Conservation (phyloP, 2,329 filamentous ascomycete species). For the Penicillium griseofulvum region DNA sequence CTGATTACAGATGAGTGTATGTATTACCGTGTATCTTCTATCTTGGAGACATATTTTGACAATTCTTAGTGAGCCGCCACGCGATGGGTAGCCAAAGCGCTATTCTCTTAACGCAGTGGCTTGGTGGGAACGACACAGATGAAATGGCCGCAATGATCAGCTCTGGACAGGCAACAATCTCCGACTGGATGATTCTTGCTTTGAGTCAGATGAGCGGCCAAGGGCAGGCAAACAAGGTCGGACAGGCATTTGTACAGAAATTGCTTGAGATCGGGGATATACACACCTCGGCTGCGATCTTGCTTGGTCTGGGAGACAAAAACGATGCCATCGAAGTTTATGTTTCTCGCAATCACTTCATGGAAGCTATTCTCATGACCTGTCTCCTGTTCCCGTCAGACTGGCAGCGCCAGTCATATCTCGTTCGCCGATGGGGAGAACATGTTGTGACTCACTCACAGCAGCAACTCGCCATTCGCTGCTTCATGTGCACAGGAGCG, state of each 20-base stretch:
- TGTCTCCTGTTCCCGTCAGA: constrained; percentile 79
- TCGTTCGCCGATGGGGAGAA: constrained; percentile 94
- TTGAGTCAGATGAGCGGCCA: constrained; percentile 80
- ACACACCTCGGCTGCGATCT: constrained; percentile 86
- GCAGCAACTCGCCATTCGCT: constrained; percentile 86
- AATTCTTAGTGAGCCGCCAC: constrained; percentile 61
- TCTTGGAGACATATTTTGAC: constrained; percentile 13
- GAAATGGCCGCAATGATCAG: constrained; percentile 72
- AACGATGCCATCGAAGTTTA: constrained; percentile 97
- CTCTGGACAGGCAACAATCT: constrained; percentile 83
- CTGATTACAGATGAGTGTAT: constrained; percentile 77
- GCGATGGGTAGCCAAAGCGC: constrained; percentile 69
- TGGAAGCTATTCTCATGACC: constrained; percentile 89
- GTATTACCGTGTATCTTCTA: constrained; percentile 19
- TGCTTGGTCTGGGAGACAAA: constrained; percentile 86
- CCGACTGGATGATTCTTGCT: constrained; percentile 96
- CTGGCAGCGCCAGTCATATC: constrained; percentile 85
- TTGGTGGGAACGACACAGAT: constrained; percentile 79
- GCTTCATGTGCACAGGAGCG: constrained; percentile 83
- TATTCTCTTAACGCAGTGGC: constrained; percentile 86
- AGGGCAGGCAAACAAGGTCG: constrained; percentile 82
- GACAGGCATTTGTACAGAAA: constrained; percentile 84
- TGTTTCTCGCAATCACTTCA: constrained; percentile 81
- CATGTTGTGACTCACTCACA: constrained; percentile 82
- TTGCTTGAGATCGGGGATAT: constrained; percentile 86